phyloP scores from a whole-genome alignment of 805 yeast genomes.

The Monosporozyma aquatica region DNA sequence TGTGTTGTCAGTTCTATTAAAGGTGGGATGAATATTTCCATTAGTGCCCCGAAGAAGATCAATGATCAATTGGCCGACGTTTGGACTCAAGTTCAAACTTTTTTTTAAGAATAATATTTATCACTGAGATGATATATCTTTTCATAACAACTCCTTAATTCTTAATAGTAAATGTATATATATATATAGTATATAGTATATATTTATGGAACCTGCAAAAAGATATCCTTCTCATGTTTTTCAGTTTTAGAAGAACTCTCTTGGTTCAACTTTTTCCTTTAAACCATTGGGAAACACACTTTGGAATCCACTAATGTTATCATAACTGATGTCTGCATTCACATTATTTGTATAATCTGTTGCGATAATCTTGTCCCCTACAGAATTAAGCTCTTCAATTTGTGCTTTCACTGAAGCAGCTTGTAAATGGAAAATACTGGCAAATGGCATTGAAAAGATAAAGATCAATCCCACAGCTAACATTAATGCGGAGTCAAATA shows the following conservation, averaged over 20 bases:
- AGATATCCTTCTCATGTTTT: too few species aligned
- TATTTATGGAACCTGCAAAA: background rate
- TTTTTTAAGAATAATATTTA: background rate
- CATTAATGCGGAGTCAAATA: conserved; percentile 26
- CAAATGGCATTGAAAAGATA: conserved; percentile 5
- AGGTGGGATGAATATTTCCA: conserved; percentile 21
- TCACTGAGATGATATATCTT: background rate
- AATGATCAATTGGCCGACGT: background rate
- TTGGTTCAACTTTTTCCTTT: background rate
- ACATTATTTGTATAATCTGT: background rate
- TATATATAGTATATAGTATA: background rate
- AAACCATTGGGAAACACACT: background rate
- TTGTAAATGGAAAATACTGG: conserved; percentile 11
- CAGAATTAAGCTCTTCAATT: background rate
- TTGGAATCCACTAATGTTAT: background rate
- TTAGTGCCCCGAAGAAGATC: conserved; percentile 16
- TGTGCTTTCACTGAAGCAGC: conserved; percentile 11
- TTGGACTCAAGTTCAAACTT: conserved; percentile 1
- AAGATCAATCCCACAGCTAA: conserved; percentile 10
- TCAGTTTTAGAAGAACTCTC: too few species aligned
- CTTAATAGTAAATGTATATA: background rate
- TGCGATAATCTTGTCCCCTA: background rate
- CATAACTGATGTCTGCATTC: background rate
- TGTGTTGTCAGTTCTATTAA: conserved; percentile 16
- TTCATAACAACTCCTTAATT: background rate